Evolutionary conservation across 2,329 filamentous ascomycete genomes (phyloP), one percentile per base, ranked within the genome.

Genomic region (Zarea fungicola): DNA sequence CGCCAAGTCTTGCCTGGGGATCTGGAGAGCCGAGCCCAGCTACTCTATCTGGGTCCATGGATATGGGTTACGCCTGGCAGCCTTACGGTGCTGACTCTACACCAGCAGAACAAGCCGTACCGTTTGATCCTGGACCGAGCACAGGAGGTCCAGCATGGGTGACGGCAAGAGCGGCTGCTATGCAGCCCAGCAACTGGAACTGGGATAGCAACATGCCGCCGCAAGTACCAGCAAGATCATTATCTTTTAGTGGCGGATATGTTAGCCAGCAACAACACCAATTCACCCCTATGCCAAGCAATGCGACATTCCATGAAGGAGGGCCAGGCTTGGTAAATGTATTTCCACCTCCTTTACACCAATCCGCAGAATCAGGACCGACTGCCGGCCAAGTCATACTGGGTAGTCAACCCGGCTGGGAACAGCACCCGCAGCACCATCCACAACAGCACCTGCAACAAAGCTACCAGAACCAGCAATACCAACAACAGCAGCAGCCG

Each of bases 21-120:
- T 49, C 46, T 4, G 32, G 39, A 5, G 39, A 49, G 31, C 39
- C 39, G 13, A 42, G 46, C 13, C 46, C 46, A 18, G 39, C 36
- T 9, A 28, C 37, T 5, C 19, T 49, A n/a, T 16, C 46, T 6
- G 26, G 34, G 14, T 47, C 43, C 5, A 47, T 47, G 43, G 43
- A 47, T 4, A 40, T 47, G 19, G 25, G 25, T n/a, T 39, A 39
- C 26, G 34, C 18, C 19, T 47, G 43, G 43, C 34, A n/a, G 23
- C 26, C 34, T 5, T 47, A 39, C 11, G 43, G 34, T 8, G 39
- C 22, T n/a, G 43, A 39, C 9, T 31, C 19, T 10, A 14, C 18
- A 5, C 14, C 35, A 10, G 8, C 16, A 22, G 43, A 37, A 16
- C 43, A 46, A 14, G 8, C 26, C 16, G 23, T 25, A 10, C 9